phyloP scores from a whole-genome alignment of 179 eudicot genomes.

The Beta corolliflora region DNA sequence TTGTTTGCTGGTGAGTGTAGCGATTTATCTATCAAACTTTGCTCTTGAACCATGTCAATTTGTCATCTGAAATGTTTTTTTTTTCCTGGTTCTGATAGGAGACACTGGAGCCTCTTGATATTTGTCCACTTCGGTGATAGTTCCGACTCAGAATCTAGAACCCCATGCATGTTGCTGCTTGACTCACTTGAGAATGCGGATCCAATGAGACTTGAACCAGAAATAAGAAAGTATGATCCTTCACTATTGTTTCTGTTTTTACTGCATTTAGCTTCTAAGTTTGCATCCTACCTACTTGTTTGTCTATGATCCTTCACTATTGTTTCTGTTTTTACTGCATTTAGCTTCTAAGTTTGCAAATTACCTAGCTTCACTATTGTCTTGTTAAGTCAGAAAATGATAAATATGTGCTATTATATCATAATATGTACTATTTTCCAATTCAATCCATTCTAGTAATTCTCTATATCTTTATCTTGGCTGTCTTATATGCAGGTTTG shows the following conservation, averaged over 20 bases:
- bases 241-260: not conserved
- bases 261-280: not conserved
- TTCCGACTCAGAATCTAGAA: slow-evolving; percentile 36
- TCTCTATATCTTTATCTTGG: not conserved
- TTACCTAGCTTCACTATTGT: not conserved
- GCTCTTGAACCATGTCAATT: not conserved
- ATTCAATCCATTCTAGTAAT: not conserved
- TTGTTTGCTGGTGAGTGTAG: slow-evolving; percentile 58
- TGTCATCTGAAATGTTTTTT: not conserved
- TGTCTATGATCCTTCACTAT: slow-evolving; percentile 25
- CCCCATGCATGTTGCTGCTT: slow-evolving; percentile 74
- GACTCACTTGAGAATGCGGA: slow-evolving; percentile 64
- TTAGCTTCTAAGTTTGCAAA: not conserved
- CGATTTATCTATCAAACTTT: not conserved
- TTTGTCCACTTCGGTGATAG: slow-evolving; percentile 64
- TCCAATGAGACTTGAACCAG: slow-evolving; percentile 54
- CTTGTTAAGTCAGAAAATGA: not conserved
- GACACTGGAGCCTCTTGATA: slow-evolving; percentile 78
- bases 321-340: not conserved
- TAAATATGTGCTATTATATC: not conserved
- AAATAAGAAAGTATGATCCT: slow-evolving; percentile 61
- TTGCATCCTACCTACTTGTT: not conserved
- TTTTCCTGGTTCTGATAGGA: slow-evolving; percentile 34
- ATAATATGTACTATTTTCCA: not conserved
- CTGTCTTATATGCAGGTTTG: slow-evolving; percentile 46